These are phyloP conservation scores for barrel medic (Medicago truncatula) DNA, from an alignment of 306 rosid genomes.

Conservation along the genomic window DNA sequence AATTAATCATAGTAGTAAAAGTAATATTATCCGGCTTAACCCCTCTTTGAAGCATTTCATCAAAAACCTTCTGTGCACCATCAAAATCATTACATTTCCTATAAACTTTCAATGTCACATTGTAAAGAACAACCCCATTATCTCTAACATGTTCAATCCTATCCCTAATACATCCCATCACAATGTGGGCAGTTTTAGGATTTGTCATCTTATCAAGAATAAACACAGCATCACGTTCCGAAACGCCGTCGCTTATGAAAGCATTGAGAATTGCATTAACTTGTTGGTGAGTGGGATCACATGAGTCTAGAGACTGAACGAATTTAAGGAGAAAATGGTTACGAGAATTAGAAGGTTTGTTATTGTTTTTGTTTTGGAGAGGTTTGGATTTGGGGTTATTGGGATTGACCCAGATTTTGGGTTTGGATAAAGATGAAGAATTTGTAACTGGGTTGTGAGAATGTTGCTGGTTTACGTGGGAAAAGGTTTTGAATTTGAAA, in stretches of 20 bases:
- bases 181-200: constrained; percentile 60
- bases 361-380: constrained; percentile 43
- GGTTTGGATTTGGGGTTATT: constrained; percentile 63
- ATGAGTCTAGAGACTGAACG: constrained; percentile 62
- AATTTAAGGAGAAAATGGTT: constrained; percentile 53
- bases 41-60: constrained; percentile 74
- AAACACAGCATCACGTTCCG: constrained; percentile 74
- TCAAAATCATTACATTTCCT: constrained; percentile 66
- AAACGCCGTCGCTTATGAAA: constrained; percentile 46
- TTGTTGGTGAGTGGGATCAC: constrained; percentile 51
- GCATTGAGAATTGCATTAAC: constrained; percentile 50
- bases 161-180: constrained; percentile 57
- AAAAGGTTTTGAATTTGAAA: constrained; percentile 38
- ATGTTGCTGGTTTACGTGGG: constrained; percentile 30
- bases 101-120: constrained; percentile 72
- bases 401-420: constrained; percentile 80
- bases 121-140: constrained; percentile 58
- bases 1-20: constrained; percentile 77
- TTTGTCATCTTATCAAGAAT: constrained; percentile 69
- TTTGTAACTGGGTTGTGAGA: constrained; percentile 44
- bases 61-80: constrained; percentile 84
- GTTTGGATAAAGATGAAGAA: constrained; percentile 50
- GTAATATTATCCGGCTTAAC: constrained; percentile 75
- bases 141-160: constrained; percentile 52
- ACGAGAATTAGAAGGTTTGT: constrained; percentile 52